A percentile compares a stretch with the other conserved stretches of the same genome.
phyloP scores from a whole-genome alignment of 2,329 filamentous ascomycete genomes.

The Botrytis fabae region DNA sequence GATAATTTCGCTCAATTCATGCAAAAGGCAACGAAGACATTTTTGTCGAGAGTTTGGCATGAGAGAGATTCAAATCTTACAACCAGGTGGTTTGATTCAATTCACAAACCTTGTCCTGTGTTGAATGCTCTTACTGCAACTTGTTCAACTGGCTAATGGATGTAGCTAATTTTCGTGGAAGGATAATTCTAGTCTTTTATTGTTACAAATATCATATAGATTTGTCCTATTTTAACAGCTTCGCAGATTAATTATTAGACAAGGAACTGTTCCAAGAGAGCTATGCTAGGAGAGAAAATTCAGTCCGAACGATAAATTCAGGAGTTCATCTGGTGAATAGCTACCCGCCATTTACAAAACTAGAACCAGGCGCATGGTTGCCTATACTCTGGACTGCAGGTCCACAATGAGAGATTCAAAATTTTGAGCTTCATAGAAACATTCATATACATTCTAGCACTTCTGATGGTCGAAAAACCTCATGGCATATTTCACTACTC shows the following conservation, averaged over 20 bases:
- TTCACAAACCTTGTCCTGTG: neutral
- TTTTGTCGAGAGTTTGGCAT: slow-evolving; percentile 36
- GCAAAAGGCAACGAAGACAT: slow-evolving; percentile 34
- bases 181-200: neutral
- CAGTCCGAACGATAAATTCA: neutral
- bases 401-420: neutral
- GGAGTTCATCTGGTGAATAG: neutral
- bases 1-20: slow-evolving; percentile 34
- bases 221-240: too few relatives aligned
- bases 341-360: neutral
- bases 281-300: neutral
- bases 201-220: neutral
- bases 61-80: slow-evolving; percentile 32
- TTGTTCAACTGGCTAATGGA: neutral
- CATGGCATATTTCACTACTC: neutral
- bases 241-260: neutral
- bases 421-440: neutral
- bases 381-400: neutral
- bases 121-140: neutral
- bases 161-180: neutral
- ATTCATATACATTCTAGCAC: neutral
- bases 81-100: neutral
- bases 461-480: neutral
- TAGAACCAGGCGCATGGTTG: neutral
- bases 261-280: neutral